phyloP scores from a whole-genome alignment of 805 yeast species.

The Wickerhamomyces chaumierensis region DNA sequence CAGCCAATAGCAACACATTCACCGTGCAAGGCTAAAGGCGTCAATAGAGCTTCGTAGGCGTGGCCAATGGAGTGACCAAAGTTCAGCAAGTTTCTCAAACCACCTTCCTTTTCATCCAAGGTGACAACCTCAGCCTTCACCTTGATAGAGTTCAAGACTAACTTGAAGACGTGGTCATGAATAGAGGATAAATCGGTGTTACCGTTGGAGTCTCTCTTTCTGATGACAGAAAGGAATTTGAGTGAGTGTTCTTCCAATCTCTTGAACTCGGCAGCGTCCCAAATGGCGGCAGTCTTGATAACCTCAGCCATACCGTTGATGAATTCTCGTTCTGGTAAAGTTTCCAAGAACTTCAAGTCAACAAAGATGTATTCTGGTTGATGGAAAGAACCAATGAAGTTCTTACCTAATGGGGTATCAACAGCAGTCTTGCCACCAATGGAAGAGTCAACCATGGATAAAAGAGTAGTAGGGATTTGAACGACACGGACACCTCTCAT shows the following conservation, averaged over 20 bases:
- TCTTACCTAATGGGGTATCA: conserved; percentile 92
- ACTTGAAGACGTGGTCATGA: conserved; percentile 59
- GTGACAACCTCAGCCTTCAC: conserved; percentile 94
- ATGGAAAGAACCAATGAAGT: conserved; percentile 95
- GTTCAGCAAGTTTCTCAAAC: conserved; percentile 81
- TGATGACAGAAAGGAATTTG: conserved; percentile 57
- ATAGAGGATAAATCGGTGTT: conserved; percentile 58
- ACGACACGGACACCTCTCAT: conserved; percentile 95
- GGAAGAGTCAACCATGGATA: conserved; percentile 97
- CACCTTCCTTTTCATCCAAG: conserved; percentile 90
- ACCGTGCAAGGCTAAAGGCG: conserved; percentile 95
- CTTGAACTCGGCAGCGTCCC: conserved; percentile 84
- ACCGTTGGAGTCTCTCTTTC: conserved; percentile 32
- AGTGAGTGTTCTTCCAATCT: conserved; percentile 73
- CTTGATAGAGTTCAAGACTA: conserved; percentile 75
- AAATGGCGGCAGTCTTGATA: conserved; percentile 94
- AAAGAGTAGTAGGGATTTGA: conserved; percentile 86
- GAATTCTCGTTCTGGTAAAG: conserved; percentile 87
- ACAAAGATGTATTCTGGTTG: conserved; percentile 85
- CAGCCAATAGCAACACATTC: conserved; percentile 99
- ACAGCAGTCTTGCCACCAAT: conserved; percentile 98
- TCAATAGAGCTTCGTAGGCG: conserved; percentile 94
- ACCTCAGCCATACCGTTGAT: conserved; percentile 98
- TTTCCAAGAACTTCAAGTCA: conserved; percentile 76
- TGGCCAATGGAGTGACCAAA: conserved; percentile 98